These are phyloP conservation scores for Zygoascus hellenicus DNA, from an alignment of 1,139 yeast genomes.

Conservation along the genomic window DNA sequence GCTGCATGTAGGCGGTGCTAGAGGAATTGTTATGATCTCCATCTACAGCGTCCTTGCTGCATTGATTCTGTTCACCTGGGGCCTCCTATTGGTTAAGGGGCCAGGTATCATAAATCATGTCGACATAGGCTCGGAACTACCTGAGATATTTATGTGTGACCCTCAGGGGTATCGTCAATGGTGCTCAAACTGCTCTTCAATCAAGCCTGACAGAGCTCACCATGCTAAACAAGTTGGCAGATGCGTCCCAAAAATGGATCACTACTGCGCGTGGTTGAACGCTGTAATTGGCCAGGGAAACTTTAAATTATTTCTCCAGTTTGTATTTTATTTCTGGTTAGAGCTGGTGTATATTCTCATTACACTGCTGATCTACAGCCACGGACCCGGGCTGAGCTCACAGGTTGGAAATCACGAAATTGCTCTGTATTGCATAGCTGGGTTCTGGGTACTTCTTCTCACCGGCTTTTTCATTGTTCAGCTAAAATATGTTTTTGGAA, in stretches of 20 bases:
- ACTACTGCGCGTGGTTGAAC: slow-evolving; percentile 94
- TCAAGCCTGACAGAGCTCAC: slow-evolving; percentile 87
- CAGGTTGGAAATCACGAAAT: slow-evolving; percentile 27
- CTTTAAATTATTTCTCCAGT: slow-evolving; percentile 71
- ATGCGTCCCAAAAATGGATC: slow-evolving; percentile 62
- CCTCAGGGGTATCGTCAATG: slow-evolving; percentile 47
- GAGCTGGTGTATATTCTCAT: slow-evolving; percentile 38
- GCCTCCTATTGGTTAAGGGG: slow-evolving; percentile 29
- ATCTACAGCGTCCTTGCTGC: slow-evolving; percentile 23
- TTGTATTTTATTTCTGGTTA: slow-evolving; percentile 48
- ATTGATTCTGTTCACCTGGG: slow-evolving; percentile 22
- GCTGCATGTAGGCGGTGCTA: slow-evolving; percentile 24
- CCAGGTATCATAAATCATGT: slow-evolving; percentile 29
- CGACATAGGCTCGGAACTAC: slow-evolving; percentile 12
- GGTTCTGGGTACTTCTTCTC: slow-evolving; percentile 23
- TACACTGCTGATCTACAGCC: slow-evolving; percentile 29
- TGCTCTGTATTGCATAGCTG: slow-evolving; percentile 29
- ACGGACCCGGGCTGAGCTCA: slow-evolving; percentile 14
- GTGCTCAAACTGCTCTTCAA: slow-evolving; percentile 65
- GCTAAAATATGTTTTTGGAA: slow-evolving; percentile 24
- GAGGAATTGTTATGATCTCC: slow-evolving; percentile 31
- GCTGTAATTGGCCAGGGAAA: slow-evolving; percentile 76
- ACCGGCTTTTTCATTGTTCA: slow-evolving; percentile 31
- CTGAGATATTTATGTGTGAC: slow-evolving; percentile 33
- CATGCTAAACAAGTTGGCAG: slow-evolving; percentile 67